These are phyloP conservation scores for Glycine latifolia DNA, from an alignment of 306 rosid species.

Conservation along the genomic window DNA sequence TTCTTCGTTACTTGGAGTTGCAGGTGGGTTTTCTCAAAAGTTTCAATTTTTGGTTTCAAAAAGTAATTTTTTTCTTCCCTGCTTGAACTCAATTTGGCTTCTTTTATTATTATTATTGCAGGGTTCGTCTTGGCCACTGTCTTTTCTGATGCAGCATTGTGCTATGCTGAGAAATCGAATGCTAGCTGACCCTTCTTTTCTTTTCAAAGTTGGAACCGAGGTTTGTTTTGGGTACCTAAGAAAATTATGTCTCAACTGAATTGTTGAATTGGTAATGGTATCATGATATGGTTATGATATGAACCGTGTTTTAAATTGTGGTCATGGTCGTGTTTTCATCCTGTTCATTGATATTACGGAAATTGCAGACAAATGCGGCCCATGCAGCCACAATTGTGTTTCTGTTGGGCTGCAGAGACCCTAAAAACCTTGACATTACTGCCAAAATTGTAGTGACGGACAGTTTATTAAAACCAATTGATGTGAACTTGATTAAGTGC, in stretches of 20 bases:
- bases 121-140: slow-evolving; percentile 75
- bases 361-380: neutral
- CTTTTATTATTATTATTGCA: slow-evolving; percentile 41
- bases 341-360: neutral
- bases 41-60: slow-evolving; percentile 19
- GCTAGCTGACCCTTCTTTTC: slow-evolving; percentile 94
- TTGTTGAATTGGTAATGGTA: neutral
- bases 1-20: slow-evolving; percentile 75
- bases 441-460: too few relatives aligned
- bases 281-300: neutral
- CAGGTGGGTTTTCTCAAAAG: slow-evolving; percentile 55
- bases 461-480: too few relatives aligned
- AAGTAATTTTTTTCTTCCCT: neutral
- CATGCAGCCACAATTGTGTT: neutral
- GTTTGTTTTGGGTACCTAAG: slow-evolving; percentile 54
- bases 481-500: too few relatives aligned
- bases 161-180: slow-evolving; percentile 84
- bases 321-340: too few relatives aligned
- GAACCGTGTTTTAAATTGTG: too few relatives aligned
- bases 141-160: slow-evolving; percentile 75
- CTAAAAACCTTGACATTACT: too few relatives aligned
- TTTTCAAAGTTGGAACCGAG: slow-evolving; percentile 92
- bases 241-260: neutral
- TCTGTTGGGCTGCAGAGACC: too few relatives aligned
- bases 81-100: neutral